Evolutionary conservation across 106 monocot species (phyloP).

Genomic region (Dactylorhiza incarnata): DNA sequence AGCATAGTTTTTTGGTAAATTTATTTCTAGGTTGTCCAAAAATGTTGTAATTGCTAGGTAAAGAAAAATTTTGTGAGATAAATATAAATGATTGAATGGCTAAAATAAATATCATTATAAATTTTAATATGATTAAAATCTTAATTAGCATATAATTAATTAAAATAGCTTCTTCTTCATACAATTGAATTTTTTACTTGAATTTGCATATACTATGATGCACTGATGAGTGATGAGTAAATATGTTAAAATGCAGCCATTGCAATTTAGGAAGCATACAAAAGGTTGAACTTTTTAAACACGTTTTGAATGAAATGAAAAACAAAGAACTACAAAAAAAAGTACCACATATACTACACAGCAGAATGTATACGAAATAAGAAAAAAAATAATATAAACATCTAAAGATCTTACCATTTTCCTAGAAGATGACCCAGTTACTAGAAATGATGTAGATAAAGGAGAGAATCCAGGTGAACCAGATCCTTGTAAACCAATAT

Average conservation of each 20-base stretch:
- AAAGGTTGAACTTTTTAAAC: background rate
- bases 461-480: background rate
- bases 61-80: no score
- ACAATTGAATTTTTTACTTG: no score
- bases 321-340: background rate
- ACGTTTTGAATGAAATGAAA: background rate
- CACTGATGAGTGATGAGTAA: background rate
- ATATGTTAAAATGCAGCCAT: background rate
- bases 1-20: no score
- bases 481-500: constrained; percentile 26
- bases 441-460: constrained; percentile 1
- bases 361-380: background rate
- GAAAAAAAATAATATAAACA: background rate
- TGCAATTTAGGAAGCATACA: background rate
- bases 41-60: no score
- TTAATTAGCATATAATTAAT: no score
- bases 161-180: no score
- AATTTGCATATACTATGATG: background rate
- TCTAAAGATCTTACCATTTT: background rate
- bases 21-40: no score
- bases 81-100: no score
- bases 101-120: no score
- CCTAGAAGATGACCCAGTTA: constrained; percentile 1
- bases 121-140: no score
- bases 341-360: background rate